Conservation (phyloP, 2,329 filamentous ascomycete genomes). For the Ampelomyces quisqualis region DNA sequence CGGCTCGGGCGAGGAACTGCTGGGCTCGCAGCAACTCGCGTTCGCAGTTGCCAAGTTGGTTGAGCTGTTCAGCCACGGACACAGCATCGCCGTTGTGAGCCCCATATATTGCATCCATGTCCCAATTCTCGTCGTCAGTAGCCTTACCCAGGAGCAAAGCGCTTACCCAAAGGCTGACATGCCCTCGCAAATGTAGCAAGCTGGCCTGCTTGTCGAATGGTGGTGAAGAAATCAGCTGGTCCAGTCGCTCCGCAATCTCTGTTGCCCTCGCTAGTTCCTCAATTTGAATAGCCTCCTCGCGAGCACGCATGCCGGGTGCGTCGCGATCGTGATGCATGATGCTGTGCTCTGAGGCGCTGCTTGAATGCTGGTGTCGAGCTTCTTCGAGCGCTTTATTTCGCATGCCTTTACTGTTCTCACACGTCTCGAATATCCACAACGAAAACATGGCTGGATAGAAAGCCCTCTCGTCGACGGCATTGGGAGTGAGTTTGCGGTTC, state of each 20-base stretch:
- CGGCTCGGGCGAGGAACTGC: constrained; percentile 25
- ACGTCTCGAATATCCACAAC: constrained; percentile 75
- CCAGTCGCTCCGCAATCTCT: constrained; percentile 67
- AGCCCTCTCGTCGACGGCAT: constrained; percentile 64
- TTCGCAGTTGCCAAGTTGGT: constrained; percentile 17
- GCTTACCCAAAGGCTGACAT: constrained; percentile 72
- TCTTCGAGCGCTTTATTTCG: constrained; percentile 20
- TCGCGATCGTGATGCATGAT: background rate
- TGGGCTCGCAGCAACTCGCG: constrained; percentile 27
- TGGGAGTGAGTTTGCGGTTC: constrained; percentile 64
- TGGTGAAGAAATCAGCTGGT: constrained; percentile 66
- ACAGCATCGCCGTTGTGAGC: background rate
- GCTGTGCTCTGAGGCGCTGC: constrained; percentile 17
- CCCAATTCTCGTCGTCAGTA: constrained; percentile 18
- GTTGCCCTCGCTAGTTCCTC: constrained; percentile 61
- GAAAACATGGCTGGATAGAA: constrained; percentile 82
- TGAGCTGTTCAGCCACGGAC: constrained; percentile 12
- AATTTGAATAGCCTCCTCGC: constrained; percentile 44
- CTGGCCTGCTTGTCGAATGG: constrained; percentile 69
- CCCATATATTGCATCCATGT: constrained; percentile 8
- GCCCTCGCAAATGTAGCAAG: constrained; percentile 69
- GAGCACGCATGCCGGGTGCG: constrained; percentile 9
- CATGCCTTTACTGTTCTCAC: constrained; percentile 58
- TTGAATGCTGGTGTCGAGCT: constrained; percentile 7
- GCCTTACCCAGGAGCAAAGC: constrained; percentile 59